phyloP scores from a whole-genome alignment of 2,329 filamentous ascomycete species.

The Hymenoscyphus albidus region DNA sequence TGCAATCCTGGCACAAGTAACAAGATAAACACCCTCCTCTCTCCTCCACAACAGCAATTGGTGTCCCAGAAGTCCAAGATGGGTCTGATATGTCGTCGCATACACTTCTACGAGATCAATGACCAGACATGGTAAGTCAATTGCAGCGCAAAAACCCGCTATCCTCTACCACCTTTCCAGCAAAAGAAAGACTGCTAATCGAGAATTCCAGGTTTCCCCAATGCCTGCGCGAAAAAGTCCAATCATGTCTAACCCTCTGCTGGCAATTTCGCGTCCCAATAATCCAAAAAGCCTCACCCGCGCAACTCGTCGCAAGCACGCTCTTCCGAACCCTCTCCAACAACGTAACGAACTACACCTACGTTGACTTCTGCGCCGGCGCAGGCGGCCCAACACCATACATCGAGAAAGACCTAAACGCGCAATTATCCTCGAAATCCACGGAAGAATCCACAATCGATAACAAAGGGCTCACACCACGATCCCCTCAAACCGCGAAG shows the following conservation, averaged over 20 bases:
- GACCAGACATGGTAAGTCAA: slow-evolving; percentile 58
- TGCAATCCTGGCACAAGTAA: neutral
- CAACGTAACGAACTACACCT: slow-evolving; percentile 51
- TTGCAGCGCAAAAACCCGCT: neutral
- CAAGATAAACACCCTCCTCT: neutral
- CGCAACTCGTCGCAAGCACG: slow-evolving; percentile 55
- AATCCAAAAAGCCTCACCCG: slow-evolving; percentile 54
- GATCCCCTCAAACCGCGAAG: slow-evolving; percentile 26
- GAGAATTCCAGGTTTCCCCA: slow-evolving; percentile 54
- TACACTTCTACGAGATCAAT: slow-evolving; percentile 65
- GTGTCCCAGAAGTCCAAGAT: slow-evolving; percentile 32
- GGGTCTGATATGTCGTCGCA: slow-evolving; percentile 50
- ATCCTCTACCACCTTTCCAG: neutral
- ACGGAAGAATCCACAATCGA: slow-evolving; percentile 27
- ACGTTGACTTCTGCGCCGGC: slow-evolving; percentile 74
- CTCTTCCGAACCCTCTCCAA: slow-evolving; percentile 49
- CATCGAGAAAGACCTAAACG: slow-evolving; percentile 59
- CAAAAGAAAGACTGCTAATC: slow-evolving; percentile 12
- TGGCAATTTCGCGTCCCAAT: slow-evolving; percentile 60
- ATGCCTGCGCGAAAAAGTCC: slow-evolving; percentile 60
- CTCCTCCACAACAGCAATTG: neutral
- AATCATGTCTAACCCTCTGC: slow-evolving; percentile 59
- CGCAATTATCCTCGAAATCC: slow-evolving; percentile 32
- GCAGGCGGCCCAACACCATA: slow-evolving; percentile 66
- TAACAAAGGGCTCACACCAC: slow-evolving; percentile 19